Base-by-base conservation (phyloP, 2,329 filamentous ascomycete genomes). In the Lasiodiplodia sp. region DNA sequence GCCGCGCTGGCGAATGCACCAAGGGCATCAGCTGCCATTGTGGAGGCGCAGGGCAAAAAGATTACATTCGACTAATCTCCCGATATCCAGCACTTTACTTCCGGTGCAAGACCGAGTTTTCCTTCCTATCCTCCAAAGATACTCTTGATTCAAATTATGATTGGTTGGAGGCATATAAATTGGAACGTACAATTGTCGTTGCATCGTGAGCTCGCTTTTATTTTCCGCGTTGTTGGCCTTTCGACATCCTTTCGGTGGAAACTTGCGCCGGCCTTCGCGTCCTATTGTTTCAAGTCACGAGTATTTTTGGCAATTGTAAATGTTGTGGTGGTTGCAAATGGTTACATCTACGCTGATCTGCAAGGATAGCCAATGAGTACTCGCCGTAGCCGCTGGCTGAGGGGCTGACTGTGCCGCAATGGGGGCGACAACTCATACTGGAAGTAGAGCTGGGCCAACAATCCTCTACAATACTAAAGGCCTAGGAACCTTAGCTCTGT, bases 1-100 rank as follows among this genome's bases (percentile, higher is more conserved):
- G 77, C 79, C 68, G 79, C 83, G 68, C 76, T 83, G 74, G 71
- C 82, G 72, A 78, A 79, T 75, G 78, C 88, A 40, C 85, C 85
- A 67, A 87, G 92, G 75, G 86, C 94, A 72, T 94, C 90, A 53
- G 93, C 92, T 69, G 91, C 90, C 8, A 93, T 96, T 77, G 92
- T 96, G 25, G 89, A 92, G 79, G 86, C 87, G 8, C 87, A 90
- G 71, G 94, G 94, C 68, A 93, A 90, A 81, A 97, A 96, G 84
- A 88, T 88, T 68, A 92, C 89, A 0, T 96, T 97, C 81, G 92
- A 94, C 75, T 91, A 52, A 66, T 66, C 38, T 21, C 55, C 38
- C 31, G 7, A 37, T 12, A 37, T 6, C 2, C 18, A 21, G 18
- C 44, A 18, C n/a, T 47, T 47, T 21, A 8, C 44, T 21, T 47